Conservation (phyloP, 2,329 filamentous ascomycete genomes). For the Stagonosporopsis chrysanthemi region DNA sequence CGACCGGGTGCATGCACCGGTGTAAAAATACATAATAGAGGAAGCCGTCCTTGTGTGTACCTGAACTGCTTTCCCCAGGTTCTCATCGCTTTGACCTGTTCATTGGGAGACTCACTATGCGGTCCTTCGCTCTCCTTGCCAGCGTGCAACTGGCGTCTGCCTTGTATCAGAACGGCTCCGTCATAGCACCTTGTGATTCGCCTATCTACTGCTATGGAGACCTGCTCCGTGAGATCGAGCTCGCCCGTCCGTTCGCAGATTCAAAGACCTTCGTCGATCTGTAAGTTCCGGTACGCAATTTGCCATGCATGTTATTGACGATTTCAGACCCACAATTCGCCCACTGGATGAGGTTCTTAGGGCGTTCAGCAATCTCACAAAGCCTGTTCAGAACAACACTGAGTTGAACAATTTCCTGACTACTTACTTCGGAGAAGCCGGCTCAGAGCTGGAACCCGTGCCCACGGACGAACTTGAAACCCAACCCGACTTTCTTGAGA, state of each 20-base stretch:
- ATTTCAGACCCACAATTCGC: conserved; percentile 64
- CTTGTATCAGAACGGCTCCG: conserved; percentile 67
- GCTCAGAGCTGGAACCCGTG: conserved; percentile 67
- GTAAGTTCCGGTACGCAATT: conserved; percentile 21
- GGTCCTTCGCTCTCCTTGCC: conserved; percentile 25
- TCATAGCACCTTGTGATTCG: conserved; percentile 71
- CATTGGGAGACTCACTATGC: conserved; percentile 18
- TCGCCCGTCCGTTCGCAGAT: conserved; percentile 69
- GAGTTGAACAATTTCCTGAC: conserved; percentile 68
- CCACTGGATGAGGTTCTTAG: conserved; percentile 67
- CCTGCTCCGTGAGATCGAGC: conserved; percentile 67
- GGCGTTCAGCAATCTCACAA: conserved; percentile 66
- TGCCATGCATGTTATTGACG: conserved; percentile 4
- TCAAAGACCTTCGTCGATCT: conserved; percentile 74
- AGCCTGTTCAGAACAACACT: conserved; percentile 69
- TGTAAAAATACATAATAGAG: conserved; percentile 14
- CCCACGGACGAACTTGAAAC: conserved; percentile 61
- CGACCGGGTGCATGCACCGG: conserved; percentile 12
- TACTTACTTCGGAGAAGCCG: conserved; percentile 69
- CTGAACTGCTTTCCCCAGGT: not conserved
- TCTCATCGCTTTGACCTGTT: conserved; percentile 10
- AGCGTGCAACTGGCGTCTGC: conserved; percentile 46
- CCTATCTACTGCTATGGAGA: conserved; percentile 73
- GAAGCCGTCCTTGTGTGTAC: not conserved
- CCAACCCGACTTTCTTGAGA: conserved; percentile 64